Evolutionary conservation across 441 rosid genomes (phyloP).

Genomic region (Gossypium trilobum): DNA sequence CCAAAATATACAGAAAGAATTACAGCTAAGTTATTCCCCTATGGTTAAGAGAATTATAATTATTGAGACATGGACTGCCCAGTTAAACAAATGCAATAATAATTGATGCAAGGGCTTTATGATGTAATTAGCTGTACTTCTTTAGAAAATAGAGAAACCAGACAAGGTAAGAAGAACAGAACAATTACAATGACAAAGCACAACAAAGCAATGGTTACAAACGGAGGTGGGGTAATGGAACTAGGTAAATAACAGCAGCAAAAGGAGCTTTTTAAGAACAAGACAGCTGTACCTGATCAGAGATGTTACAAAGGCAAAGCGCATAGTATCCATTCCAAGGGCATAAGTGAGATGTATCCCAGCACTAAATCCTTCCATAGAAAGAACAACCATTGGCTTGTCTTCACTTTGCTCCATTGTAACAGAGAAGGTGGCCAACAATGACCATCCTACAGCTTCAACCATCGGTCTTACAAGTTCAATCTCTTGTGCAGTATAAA

Average conservation of each 20-base stretch:
- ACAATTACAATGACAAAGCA: background rate
- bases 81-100: background rate
- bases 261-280: background rate
- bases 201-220: background rate
- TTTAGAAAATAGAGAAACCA: background rate
- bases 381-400: constrained; percentile 77
- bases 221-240: background rate
- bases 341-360: constrained; percentile 79
- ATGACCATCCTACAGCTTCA: constrained; percentile 98
- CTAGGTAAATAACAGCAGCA: background rate
- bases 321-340: constrained; percentile 99
- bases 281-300: constrained; percentile 61
- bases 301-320: constrained; percentile 95
- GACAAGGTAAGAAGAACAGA: constrained; percentile 10
- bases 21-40: background rate
- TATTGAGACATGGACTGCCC: background rate
- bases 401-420: constrained; percentile 98
- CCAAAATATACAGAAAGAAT: constrained; percentile 17
- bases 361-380: constrained; percentile 99
- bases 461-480: constrained; percentile 94
- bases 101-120: background rate
- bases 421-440: constrained; percentile 95
- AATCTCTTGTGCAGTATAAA: constrained; percentile 63
- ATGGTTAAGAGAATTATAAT: background rate
- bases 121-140: background rate